A percentile compares a stretch with the other conserved stretches of the same genome.
phyloP scores from a whole-genome alignment of 2,329 filamentous ascomycete genomes.

The Sporothrix luriei region DNA sequence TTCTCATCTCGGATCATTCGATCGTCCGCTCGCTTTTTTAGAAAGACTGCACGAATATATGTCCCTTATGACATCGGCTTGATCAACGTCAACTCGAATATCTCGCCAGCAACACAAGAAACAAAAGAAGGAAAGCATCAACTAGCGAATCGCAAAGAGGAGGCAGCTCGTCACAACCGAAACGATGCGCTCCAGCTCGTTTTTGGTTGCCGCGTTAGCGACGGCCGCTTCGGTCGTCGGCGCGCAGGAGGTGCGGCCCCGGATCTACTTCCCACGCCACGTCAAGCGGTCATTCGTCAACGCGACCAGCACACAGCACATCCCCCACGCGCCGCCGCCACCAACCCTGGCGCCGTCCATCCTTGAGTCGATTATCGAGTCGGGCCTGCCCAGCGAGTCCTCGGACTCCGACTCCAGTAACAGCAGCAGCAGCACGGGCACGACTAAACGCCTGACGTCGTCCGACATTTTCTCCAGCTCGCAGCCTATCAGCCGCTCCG shows the following conservation, averaged over 20 bases:
- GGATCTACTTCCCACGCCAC: conserved; percentile 61
- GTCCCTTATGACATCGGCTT: conserved; percentile 26
- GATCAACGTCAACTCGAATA: conserved; percentile 20
- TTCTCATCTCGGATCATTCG: conserved; percentile 26
- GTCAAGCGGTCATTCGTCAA: conserved; percentile 57
- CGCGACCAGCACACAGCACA: conserved; percentile 45
- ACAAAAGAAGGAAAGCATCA: neutral
- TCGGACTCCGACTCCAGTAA: neutral
- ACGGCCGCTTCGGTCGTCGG: conserved; percentile 51
- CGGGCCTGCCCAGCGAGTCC: neutral
- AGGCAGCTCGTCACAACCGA: neutral
- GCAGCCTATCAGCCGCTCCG: conserved; percentile 12
- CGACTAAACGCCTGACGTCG: conserved; percentile 36
- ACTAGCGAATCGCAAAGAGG: conserved; percentile 6
- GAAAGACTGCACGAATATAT: conserved; percentile 22
- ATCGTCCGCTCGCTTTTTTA: conserved; percentile 33
- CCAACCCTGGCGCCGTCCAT: conserved; percentile 34
- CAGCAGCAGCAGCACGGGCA: conserved; percentile 25
- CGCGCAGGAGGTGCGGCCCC: conserved; percentile 51
- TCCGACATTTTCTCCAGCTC: conserved; percentile 31
- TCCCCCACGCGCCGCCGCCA: conserved; percentile 38
- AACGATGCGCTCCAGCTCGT: conserved; percentile 54
- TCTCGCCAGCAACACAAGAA: conserved; percentile 6
- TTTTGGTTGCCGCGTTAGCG: conserved; percentile 54
- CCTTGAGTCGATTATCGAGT: conserved; percentile 25